Percentiles rank a stretch among this genome's conserved stretches.
Conservation (phyloP, 2,329 filamentous ascomycete genomes). For the Fusarium verrucosum region DNA sequence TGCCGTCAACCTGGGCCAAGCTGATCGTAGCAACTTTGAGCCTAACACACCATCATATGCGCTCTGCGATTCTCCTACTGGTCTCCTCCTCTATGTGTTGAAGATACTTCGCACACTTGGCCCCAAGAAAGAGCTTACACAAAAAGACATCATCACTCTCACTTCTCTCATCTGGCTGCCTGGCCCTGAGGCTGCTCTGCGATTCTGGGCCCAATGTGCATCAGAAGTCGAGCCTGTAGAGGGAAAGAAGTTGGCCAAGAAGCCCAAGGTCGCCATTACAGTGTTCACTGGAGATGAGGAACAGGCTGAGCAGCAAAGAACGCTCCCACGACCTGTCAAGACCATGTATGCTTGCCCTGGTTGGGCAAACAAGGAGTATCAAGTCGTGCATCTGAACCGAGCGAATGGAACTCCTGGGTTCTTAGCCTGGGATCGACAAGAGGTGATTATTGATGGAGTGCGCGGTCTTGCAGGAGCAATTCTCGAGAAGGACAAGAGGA, state of each 20-base stretch:
- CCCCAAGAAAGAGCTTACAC: conserved; percentile 54
- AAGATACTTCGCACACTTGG: conserved; percentile 56
- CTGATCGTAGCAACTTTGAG: conserved; percentile 50
- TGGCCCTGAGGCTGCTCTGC: conserved; percentile 68
- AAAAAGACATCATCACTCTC: conserved; percentile 66
- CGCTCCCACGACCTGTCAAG: conserved; percentile 39
- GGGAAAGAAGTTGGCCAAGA: conserved; percentile 39
- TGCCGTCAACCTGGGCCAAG: conserved; percentile 43
- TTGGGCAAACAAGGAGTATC: conserved; percentile 58
- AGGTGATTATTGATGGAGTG: conserved; percentile 55
- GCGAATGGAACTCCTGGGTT: conserved; percentile 54
- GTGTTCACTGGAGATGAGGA: conserved; percentile 55
- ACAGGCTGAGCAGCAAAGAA: conserved; percentile 21
- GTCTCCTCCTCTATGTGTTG: conserved; percentile 64
- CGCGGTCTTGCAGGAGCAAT: conserved; percentile 54
- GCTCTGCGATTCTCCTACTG: conserved; percentile 69
- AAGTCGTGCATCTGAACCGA: conserved; percentile 55
- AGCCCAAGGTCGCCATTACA: conserved; percentile 57
- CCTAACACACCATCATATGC: conserved; percentile 68
- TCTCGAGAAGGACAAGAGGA: conserved; percentile 50
- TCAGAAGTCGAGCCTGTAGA: conserved; percentile 47
- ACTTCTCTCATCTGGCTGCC: conserved; percentile 73
- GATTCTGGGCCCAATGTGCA: conserved; percentile 62
- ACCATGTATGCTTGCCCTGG: conserved; percentile 56
- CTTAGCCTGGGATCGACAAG: conserved; percentile 60